Conservation (phyloP, 2,329 filamentous ascomycete species). For the Claviceps citrina region DNA sequence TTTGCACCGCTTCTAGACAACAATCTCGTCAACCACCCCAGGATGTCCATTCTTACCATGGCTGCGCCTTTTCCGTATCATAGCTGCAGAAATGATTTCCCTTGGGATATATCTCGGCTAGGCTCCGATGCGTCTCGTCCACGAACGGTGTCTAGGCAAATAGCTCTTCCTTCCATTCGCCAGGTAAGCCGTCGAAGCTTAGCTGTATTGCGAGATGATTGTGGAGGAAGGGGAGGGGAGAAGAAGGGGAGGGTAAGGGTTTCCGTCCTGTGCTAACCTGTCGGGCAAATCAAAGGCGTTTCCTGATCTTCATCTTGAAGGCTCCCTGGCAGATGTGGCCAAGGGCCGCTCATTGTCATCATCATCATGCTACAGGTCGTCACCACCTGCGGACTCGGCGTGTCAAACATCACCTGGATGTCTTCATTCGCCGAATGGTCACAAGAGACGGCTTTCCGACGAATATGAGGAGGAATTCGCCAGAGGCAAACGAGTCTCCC, state of each 20-base stretch:
- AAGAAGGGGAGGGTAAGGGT: no score
- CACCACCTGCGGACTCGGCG: background rate
- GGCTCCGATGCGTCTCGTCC: conserved; percentile 19
- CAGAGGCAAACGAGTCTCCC: conserved; percentile 29
- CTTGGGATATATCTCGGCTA: conserved; percentile 23
- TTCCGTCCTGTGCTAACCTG: background rate
- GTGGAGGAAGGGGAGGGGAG: no score
- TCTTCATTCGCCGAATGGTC: conserved; percentile 30
- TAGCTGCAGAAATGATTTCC: conserved; percentile 24
- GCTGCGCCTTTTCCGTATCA: conserved; percentile 25
- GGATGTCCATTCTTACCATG: conserved; percentile 37
- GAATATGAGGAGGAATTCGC: conserved; percentile 26
- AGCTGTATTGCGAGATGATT: no score
- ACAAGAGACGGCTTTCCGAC: conserved; percentile 30
- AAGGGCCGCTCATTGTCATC: background rate
- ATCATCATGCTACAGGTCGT: conserved; percentile 1
- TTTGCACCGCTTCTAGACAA: conserved; percentile 14
- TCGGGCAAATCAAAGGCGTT: conserved; percentile 23
- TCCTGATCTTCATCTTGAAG: conserved; percentile 27
- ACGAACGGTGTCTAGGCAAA: conserved; percentile 23
- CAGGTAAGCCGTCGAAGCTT: conserved; percentile 25
- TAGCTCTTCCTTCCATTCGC: conserved; percentile 36
- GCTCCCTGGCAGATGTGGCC: conserved; percentile 1
- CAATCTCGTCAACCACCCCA: conserved; percentile 15
- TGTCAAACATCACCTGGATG: conserved; percentile 29